These are phyloP conservation scores for Smittium culicis DNA, from an alignment of 371 early-diverging fungal species.

Conservation along the genomic window DNA sequence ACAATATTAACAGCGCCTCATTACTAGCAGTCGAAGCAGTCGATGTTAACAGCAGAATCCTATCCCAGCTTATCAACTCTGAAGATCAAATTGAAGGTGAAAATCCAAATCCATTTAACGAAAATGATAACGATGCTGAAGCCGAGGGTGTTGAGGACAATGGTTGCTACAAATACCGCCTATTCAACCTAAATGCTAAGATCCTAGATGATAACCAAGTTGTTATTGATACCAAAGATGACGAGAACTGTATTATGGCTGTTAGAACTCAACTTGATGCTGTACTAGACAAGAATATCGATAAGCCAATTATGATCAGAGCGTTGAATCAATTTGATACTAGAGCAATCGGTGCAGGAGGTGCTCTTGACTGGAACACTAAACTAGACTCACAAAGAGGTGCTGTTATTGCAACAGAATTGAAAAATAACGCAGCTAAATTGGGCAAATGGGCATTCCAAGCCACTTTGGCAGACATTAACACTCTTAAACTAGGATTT, in stretches of 20 bases:
- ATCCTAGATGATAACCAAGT: slow-evolving; percentile 34
- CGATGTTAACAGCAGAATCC: slow-evolving; percentile 72
- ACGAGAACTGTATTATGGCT: slow-evolving; percentile 42
- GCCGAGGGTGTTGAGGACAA: slow-evolving; percentile 53
- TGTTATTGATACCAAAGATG: slow-evolving; percentile 13
- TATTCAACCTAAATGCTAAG: slow-evolving; percentile 43
- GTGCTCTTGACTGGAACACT: slow-evolving; percentile 86
- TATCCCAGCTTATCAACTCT: slow-evolving; percentile 56
- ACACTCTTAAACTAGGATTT: slow-evolving; percentile 83
- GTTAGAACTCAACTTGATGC: slow-evolving; percentile 87
- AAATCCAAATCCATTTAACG: slow-evolving; percentile 64
- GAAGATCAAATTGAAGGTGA: slow-evolving; percentile 37
- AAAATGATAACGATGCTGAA: slow-evolving; percentile 52
- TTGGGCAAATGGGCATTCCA: slow-evolving; percentile 90
- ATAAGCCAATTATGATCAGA: slow-evolving; percentile 51
- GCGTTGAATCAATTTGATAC: slow-evolving; percentile 89
- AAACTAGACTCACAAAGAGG: slow-evolving; percentile 91
- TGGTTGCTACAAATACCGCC: slow-evolving; percentile 78
- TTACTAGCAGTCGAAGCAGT: slow-evolving; percentile 79
- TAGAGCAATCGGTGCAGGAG: slow-evolving; percentile 70
- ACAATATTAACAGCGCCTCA: slow-evolving; percentile 64
- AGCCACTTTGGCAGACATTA: slow-evolving; percentile 71
- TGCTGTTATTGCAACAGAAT: slow-evolving; percentile 91
- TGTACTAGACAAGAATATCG: slow-evolving; percentile 38
- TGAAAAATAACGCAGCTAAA: slow-evolving; percentile 94